Evolutionary conservation across 2,329 filamentous ascomycete species (phyloP).

Genomic region (Pleomassaria siparia): DNA sequence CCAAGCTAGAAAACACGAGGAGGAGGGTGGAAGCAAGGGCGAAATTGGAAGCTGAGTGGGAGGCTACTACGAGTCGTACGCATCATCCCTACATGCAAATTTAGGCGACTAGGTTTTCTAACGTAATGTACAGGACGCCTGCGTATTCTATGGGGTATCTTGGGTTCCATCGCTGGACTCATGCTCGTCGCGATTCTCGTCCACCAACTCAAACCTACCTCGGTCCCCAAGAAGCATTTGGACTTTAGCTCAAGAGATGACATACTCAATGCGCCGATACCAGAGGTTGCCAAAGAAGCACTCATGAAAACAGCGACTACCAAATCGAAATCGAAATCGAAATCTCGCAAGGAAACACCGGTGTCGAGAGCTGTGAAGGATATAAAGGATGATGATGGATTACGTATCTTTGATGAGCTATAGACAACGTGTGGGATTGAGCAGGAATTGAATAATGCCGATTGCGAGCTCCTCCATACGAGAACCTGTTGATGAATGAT

Average conservation of each 20-base stretch:
- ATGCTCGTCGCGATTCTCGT: slow-evolving; percentile 51
- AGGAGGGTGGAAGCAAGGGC: slow-evolving; percentile 69
- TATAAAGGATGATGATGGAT: slow-evolving; percentile 9
- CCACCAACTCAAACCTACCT: slow-evolving; percentile 29
- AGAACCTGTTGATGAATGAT: too few species aligned
- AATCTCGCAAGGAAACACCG: neutral
- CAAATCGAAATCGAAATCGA: slow-evolving; percentile 1
- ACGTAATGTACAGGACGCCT: slow-evolving; percentile 50
- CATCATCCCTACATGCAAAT: neutral
- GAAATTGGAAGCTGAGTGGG: slow-evolving; percentile 65
- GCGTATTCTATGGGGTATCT: slow-evolving; percentile 63
- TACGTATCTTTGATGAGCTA: slow-evolving; percentile 24
- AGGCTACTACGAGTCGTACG: slow-evolving; percentile 59
- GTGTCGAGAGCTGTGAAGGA: neutral
- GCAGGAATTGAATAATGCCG: neutral
- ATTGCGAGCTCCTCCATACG: too few species aligned
- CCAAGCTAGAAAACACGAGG: slow-evolving; percentile 65
- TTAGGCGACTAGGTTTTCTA: too few species aligned
- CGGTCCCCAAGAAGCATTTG: slow-evolving; percentile 11
- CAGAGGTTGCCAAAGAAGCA: slow-evolving; percentile 37
- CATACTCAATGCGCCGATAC: slow-evolving; percentile 32
- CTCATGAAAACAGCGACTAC: slow-evolving; percentile 17
- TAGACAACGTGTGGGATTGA: neutral
- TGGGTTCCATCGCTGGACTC: slow-evolving; percentile 48
- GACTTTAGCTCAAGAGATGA: slow-evolving; percentile 22